Base-by-base conservation (phyloP, 805 yeast species). In the Groenewaldozyma salmanticensis region DNA sequence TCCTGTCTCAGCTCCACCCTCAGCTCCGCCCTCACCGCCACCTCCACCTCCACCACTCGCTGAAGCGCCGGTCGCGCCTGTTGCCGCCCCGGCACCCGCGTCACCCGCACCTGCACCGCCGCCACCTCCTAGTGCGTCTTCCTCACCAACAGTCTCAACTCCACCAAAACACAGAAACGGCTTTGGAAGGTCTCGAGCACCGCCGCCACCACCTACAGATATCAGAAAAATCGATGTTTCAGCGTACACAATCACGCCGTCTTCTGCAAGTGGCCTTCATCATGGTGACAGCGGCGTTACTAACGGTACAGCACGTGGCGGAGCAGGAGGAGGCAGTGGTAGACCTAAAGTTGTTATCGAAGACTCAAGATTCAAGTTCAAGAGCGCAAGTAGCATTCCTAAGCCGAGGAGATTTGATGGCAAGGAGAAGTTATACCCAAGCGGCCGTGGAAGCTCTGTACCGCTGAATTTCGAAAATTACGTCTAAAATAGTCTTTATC, bases 401-500 rank as follows among this genome's bases (percentile, higher is more conserved):
- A 77, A 76, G 51, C 97, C 98, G n/a, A 70, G 97, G 50, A 71
- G 73, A 38, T 86, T 82, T 54, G 77, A 73, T 39, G 82, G 79
- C 3, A 71, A 71, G 36, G 72, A 72, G 44, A 87, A 90, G 58
- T 65, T 87, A 49, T 92, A 92, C 63, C 96, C 97, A 15, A 84
- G 95, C 62, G 97, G 97, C 11, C 72, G 95, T 52, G 97, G 97
- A 2, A 75, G 87, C 21, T 83, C 95, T 27, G 92, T 88, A 29
- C 96, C 96, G 1, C 64, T 88, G 47, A 77, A 84, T 50, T 65
- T 88, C 42, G 59, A 70, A 11, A 31, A 24, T 13, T 24, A 24
- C 29, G 29, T 9, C 11, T 24, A 24, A 24, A n/a, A n/a, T n/a
- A n/a, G n/a, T n/a, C n/a, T n/a, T n/a, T n/a, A n/a, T n/a, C n/a